A percentile compares a stretch with the other conserved stretches of the same genome.
phyloP scores from a whole-genome alignment of 495 filamentous ascomycete species.

The Neurospora sp. region DNA sequence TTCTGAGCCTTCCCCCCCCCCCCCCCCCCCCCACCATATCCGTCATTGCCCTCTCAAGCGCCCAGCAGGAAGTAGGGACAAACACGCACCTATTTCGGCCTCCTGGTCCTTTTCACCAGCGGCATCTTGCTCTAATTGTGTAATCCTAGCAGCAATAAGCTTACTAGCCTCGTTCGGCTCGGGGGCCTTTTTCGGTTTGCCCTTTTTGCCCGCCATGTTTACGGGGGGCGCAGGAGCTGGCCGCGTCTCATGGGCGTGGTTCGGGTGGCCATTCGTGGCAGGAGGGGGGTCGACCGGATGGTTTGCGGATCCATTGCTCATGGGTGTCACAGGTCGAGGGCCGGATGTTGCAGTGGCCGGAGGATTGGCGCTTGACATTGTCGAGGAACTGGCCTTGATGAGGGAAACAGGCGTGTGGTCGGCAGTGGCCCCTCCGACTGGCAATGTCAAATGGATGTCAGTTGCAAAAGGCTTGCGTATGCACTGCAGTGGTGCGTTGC shows the following conservation, averaged over 20 bases:
- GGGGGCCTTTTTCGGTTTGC: constrained; percentile 55
- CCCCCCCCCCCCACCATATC: constrained; percentile 1
- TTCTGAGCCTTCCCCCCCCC: background rate
- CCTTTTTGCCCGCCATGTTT: constrained; percentile 47
- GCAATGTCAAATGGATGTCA: background rate
- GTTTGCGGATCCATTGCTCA: constrained; percentile 16
- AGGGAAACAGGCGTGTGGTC: background rate
- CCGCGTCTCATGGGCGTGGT: constrained; percentile 28
- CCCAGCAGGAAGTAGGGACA: background rate
- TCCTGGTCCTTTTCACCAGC: constrained; percentile 93
- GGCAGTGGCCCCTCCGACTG: background rate
- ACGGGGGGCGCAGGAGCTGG: constrained; percentile 33
- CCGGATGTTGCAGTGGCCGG: constrained; percentile 16
- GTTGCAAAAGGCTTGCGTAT: constrained; percentile 1
- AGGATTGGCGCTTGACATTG: constrained; percentile 19
- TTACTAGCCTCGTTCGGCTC: constrained; percentile 84
- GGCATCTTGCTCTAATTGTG: constrained; percentile 85
- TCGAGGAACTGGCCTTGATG: background rate
- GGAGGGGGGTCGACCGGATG: constrained; percentile 13
- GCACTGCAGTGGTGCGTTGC: background rate
- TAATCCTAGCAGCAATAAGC: constrained; percentile 84
- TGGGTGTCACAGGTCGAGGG: constrained; percentile 18
- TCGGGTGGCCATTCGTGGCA: constrained; percentile 25
- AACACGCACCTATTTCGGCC: constrained; percentile 82
- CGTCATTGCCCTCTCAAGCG: background rate